phyloP scores from a whole-genome alignment of 1,284 basidiomycete species.

The Trichosporon coremiiforme region DNA sequence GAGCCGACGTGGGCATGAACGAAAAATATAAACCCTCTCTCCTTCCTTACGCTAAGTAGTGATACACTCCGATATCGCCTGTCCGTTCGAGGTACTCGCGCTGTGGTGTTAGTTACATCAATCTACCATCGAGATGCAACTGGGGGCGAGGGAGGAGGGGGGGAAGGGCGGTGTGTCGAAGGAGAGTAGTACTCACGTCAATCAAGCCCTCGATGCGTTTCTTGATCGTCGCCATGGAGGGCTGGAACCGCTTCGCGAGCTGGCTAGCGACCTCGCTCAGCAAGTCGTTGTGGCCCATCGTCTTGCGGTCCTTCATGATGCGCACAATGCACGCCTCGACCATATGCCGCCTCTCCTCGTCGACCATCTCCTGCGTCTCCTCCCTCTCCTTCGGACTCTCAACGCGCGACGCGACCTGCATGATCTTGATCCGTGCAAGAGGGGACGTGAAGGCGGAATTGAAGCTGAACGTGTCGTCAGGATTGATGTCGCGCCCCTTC shows the following conservation, averaged over 20 bases:
- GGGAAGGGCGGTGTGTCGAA: too few species aligned
- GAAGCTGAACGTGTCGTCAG: slow-evolving; percentile 83
- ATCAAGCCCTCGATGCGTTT: slow-evolving; percentile 92
- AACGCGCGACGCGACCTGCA: slow-evolving; percentile 80
- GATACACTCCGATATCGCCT: slow-evolving; percentile 50
- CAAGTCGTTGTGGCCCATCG: slow-evolving; percentile 84
- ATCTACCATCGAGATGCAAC: too few species aligned
- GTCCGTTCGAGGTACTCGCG: slow-evolving; percentile 55
- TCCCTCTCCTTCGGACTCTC: slow-evolving; percentile 85
- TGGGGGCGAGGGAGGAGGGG: too few species aligned
- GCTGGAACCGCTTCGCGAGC: slow-evolving; percentile 79
- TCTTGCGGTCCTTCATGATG: slow-evolving; percentile 96
- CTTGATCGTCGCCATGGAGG: slow-evolving; percentile 84
- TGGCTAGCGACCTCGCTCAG: slow-evolving; percentile 89
- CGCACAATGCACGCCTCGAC: slow-evolving; percentile 97
- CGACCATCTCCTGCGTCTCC: slow-evolving; percentile 87
- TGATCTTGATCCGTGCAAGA: slow-evolving; percentile 90
- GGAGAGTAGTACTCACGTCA: slow-evolving; percentile 64
- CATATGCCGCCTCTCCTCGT: slow-evolving; percentile 88
- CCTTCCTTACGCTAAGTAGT: slow-evolving; percentile 47
- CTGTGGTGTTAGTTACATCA: slow-evolving; percentile 31
- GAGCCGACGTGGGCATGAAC: not conserved
- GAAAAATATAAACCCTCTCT: not conserved
- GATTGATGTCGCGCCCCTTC: slow-evolving; percentile 75
- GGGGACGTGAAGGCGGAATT: slow-evolving; percentile 77